Percentiles rank a stretch among this genome's conserved stretches.
Evolutionary conservation across 495 filamentous ascomycete genomes (phyloP).

Genomic region (Penicillium angulare): DNA sequence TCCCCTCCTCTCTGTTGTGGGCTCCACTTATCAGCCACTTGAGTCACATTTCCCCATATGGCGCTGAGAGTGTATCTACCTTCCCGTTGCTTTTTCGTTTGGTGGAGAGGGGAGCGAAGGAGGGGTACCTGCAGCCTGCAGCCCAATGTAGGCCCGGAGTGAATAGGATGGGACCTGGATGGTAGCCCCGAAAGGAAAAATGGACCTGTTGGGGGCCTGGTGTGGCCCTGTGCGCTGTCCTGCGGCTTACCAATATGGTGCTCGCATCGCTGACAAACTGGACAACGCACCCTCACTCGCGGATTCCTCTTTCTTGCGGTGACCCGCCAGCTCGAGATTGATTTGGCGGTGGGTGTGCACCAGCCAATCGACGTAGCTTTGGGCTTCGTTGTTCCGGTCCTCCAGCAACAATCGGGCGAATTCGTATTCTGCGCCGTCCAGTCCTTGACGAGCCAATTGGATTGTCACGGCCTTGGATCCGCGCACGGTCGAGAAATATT

Average conservation of each 20-base stretch:
- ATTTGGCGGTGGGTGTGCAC: slow-evolving; percentile 92
- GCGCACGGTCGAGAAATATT: slow-evolving; percentile 76
- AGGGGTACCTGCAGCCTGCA: slow-evolving; percentile 13
- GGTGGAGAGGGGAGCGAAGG: neutral
- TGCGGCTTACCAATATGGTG: slow-evolving; percentile 61
- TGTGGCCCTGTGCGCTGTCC: neutral
- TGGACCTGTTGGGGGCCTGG: too few species aligned
- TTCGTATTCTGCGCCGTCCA: slow-evolving; percentile 95
- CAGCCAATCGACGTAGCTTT: slow-evolving; percentile 98
- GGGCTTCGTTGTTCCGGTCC: slow-evolving; percentile 95
- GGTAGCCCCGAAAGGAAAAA: neutral
- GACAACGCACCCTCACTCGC: slow-evolving; percentile 52
- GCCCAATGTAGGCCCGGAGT: slow-evolving; percentile 3
- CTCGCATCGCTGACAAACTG: slow-evolving; percentile 65
- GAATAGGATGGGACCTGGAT: slow-evolving; percentile 4
- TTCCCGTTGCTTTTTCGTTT: neutral
- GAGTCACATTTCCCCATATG: slow-evolving; percentile 18
- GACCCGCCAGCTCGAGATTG: slow-evolving; percentile 80
- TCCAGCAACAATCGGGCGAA: slow-evolving; percentile 89
- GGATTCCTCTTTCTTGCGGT: slow-evolving; percentile 70
- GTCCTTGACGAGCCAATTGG: slow-evolving; percentile 86
- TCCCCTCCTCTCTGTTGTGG: neutral
- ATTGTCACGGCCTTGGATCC: slow-evolving; percentile 86
- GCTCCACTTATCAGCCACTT: slow-evolving; percentile 19
- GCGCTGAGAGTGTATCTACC: neutral